Conservation (phyloP, 495 filamentous ascomycete species). For the Penicillium mononematosum region DNA sequence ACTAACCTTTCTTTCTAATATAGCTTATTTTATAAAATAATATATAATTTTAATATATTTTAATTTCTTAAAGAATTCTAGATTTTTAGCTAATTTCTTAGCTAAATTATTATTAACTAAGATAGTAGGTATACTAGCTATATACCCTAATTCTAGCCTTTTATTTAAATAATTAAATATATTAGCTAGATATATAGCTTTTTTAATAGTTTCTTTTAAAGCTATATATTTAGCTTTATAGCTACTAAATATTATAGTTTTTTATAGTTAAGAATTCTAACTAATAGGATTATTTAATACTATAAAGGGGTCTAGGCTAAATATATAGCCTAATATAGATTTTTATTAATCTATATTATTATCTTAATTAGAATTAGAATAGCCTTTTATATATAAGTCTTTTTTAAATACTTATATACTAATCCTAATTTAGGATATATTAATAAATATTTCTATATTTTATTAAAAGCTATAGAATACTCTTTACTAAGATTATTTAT, state of each 20-base stretch:
- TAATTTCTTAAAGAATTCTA: background rate
- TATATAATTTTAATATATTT: background rate
- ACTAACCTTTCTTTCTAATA: too few species aligned
- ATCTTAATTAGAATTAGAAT: background rate
- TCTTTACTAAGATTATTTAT: background rate
- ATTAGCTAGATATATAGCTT: conserved; percentile 19
- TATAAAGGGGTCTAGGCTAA: background rate
- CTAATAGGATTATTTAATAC: background rate
- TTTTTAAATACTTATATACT: background rate
- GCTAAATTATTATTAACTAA: background rate
- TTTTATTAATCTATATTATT: background rate
- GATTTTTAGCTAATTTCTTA: background rate
- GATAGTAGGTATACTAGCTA: too few species aligned
- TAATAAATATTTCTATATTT: background rate
- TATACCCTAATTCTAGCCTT: too few species aligned
- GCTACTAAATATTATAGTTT: background rate
- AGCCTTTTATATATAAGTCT: background rate
- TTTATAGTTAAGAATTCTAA: background rate
- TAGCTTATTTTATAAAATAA: conserved; percentile 18
- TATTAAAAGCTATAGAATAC: background rate
- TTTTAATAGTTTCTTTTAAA: conserved; percentile 22
- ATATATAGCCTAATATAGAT: background rate
- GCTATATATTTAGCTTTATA: conserved; percentile 18
- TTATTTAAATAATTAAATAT: conserved; percentile 18
- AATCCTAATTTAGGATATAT: background rate